Percentiles rank a stretch among this genome's conserved stretches.
These are phyloP conservation scores for Myxozyma melibiosi DNA, from an alignment of 805 yeast species.

Conservation along the genomic window DNA sequence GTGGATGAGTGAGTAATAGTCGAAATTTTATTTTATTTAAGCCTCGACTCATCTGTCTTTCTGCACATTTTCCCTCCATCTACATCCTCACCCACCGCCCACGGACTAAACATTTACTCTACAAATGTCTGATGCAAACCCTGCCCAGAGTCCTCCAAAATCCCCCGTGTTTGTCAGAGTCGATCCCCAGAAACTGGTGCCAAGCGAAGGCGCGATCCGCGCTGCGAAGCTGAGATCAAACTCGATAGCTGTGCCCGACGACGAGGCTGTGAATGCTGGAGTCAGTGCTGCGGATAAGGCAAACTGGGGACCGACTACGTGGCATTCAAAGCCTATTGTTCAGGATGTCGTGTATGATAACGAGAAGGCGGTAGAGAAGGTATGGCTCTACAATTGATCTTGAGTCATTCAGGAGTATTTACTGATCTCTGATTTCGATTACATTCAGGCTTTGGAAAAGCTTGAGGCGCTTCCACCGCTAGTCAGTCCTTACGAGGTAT, in stretches of 20 bases:
- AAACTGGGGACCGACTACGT: conserved; percentile 49
- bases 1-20: too few relatives aligned
- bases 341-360: conserved; percentile 50
- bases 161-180: conserved; percentile 35
- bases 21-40: too few relatives aligned
- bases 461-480: conserved; percentile 48
- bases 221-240: conserved; percentile 47
- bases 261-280: conserved; percentile 9
- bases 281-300: conserved; percentile 14
- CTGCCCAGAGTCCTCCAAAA: neutral
- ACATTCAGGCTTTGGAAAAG: conserved; percentile 44
- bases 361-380: conserved; percentile 42
- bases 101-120: too few relatives aligned
- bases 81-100: too few relatives aligned
- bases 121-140: neutral
- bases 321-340: conserved; percentile 48
- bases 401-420: neutral
- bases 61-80: too few relatives aligned
- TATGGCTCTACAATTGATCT: too few relatives aligned
- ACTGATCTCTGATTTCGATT: neutral
- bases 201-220: conserved; percentile 44
- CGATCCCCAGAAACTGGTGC: conserved; percentile 42
- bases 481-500: conserved; percentile 44
- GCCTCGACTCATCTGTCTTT: too few relatives aligned
- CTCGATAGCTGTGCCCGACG: conserved; percentile 31